phyloP scores from a whole-genome alignment of 108 stramenopile genomes.

The Ochromonas danica region DNA sequence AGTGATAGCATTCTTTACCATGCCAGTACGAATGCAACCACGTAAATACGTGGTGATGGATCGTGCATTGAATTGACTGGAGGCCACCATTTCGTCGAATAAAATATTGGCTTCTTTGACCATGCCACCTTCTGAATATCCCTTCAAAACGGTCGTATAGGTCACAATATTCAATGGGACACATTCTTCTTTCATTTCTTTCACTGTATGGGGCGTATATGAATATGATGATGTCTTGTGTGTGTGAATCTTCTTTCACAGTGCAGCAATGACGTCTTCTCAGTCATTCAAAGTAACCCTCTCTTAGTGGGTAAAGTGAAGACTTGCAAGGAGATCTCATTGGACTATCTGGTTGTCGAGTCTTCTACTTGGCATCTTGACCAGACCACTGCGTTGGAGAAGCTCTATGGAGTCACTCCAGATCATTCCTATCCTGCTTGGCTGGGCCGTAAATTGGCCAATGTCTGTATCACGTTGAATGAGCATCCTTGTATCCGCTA shows the following conservation, averaged over 20 bases:
- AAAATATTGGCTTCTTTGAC: constrained; percentile 10
- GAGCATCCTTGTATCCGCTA: constrained; percentile 94
- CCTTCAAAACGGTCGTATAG: constrained; percentile 15
- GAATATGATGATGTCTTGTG: no score
- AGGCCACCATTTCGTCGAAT: constrained; percentile 9
- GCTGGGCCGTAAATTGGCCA: constrained; percentile 71
- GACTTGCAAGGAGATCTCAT: constrained; percentile 76
- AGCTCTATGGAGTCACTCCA: constrained; percentile 27
- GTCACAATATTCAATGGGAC: constrained; percentile 15
- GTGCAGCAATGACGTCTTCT: constrained; percentile 65
- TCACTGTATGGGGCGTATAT: no score
- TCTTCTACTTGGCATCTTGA: constrained; percentile 80
- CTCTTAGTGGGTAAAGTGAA: constrained; percentile 76
- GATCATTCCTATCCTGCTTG: constrained; percentile 50
- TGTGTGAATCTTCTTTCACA: no score
- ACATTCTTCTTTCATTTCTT: constrained; percentile 17
- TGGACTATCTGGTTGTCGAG: constrained; percentile 87
- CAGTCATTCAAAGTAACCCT: constrained; percentile 73
- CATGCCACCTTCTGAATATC: constrained; percentile 15
- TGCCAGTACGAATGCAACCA: constrained; percentile 9
- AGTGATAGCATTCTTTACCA: constrained; percentile 16
- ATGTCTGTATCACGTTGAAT: constrained; percentile 89
- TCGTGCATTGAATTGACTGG: constrained; percentile 5
- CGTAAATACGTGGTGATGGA: constrained; percentile 15
- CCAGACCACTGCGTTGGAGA: constrained; percentile 53